Percentiles rank a stretch among this genome's conserved stretches.
Evolutionary conservation across 495 filamentous ascomycete species (phyloP).

Genomic region (Corynascus novoguineensis): DNA sequence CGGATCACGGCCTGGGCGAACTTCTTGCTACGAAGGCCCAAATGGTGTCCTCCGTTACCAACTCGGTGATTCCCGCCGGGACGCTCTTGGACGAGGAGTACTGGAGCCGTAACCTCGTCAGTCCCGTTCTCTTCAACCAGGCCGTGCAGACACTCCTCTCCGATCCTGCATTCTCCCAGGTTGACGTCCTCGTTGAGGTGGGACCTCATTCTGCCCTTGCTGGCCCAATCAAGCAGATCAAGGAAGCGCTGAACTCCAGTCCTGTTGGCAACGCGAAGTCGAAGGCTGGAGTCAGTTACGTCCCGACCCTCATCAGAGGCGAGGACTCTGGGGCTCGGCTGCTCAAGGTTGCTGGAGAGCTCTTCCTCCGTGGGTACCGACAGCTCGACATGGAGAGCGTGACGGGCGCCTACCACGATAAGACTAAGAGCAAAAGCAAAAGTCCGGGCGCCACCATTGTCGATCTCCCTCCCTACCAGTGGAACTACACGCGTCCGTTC

Average conservation of each 20-base stretch:
- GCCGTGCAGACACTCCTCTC: constrained; percentile 27
- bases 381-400: constrained; percentile 1
- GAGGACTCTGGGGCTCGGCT: constrained; percentile 32
- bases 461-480: constrained; percentile 47
- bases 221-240: constrained; percentile 44
- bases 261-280: too few relatives aligned
- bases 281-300: constrained; percentile 29
- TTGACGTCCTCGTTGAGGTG: constrained; percentile 41
- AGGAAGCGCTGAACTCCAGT: constrained; percentile 20
- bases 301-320: constrained; percentile 30
- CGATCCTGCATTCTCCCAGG: neutral
- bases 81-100: constrained; percentile 26
- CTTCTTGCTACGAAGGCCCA: neutral
- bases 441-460: constrained; percentile 14
- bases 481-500: constrained; percentile 33
- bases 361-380: constrained; percentile 29
- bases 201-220: constrained; percentile 52
- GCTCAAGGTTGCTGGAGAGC: constrained; percentile 31
- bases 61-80: constrained; percentile 19
- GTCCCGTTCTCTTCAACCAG: constrained; percentile 41
- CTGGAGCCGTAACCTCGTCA: constrained; percentile 46
- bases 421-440: neutral
- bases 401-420: neutral
- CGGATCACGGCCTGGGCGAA: too few relatives aligned
- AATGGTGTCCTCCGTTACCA: constrained; percentile 24